Evolutionary conservation across 805 yeast species (phyloP).

Genomic region (Komagataella mondaviorum): DNA sequence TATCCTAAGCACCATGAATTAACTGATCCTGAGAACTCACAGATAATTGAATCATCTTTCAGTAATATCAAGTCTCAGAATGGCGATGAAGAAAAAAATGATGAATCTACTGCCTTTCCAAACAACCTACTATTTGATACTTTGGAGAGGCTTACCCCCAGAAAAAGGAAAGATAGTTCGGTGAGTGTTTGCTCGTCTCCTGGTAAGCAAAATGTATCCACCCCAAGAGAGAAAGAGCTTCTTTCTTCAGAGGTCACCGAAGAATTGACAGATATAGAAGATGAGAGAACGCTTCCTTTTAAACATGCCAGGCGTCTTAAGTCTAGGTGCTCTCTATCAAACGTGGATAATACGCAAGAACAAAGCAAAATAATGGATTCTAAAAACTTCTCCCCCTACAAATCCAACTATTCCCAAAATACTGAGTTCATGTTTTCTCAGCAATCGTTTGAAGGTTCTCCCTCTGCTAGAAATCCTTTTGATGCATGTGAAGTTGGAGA

Average conservation of each 20-base stretch:
- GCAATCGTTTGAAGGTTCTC: not conserved
- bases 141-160: not conserved
- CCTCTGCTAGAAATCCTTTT: not conserved
- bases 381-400: not conserved
- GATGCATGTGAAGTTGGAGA: not conserved
- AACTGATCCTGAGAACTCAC: not conserved
- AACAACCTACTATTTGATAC: not conserved
- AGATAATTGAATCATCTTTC: not conserved
- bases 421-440: not conserved
- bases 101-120: not conserved
- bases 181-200: not conserved
- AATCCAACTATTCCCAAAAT: not conserved
- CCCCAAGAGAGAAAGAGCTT: not conserved
- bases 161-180: not conserved
- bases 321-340: not conserved
- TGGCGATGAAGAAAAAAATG: not conserved
- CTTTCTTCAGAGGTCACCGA: conserved; percentile 10
- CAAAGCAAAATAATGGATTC: not conserved
- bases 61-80: not conserved
- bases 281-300: conserved; percentile 4
- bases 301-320: not conserved
- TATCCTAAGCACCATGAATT: not conserved
- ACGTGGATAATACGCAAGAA: not conserved
- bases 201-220: not conserved
- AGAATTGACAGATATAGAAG: conserved; percentile 15